Base-by-base conservation (phyloP, 306 rosid species). In the Morella rubra region DNA sequence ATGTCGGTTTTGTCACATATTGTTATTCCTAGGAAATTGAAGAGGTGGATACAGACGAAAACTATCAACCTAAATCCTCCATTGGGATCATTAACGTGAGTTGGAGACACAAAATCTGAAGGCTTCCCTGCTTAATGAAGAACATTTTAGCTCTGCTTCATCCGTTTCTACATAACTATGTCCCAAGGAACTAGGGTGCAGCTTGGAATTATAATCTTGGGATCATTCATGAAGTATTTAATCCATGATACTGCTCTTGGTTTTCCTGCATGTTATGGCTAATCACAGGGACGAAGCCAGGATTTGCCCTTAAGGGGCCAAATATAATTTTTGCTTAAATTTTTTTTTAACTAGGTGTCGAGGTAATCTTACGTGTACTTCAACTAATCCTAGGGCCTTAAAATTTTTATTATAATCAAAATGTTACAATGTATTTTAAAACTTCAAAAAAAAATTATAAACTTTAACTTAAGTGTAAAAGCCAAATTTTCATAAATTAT, bases 31-130 rank as follows among this genome's bases (percentile, higher is more conserved):
- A 87, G 89, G 87, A 87, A 80, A 90, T 94, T 51, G 98, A 94
- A 84, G 96, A 94, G 89, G 96, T 95, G 66, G 98, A 95, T 79
- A 95, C 98, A 2, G 98, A 95, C 79, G 97, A 92, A 84, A 93
- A 90, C 72, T 89, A 87, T 85, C 91, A 83, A 41, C 98, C 97
- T 49, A 92, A 92, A 82, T 58, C 93, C 51, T 81, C 90, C 11
- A 84, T 95, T 42, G 88, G 90, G 75, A 92, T 95, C 76, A 86
- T 88, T 66, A 80, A 86, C 7, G 90, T 87, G 76, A 76, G 85
- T 73, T 92, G 90, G 76, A 85, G 78, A 85, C 90, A 74, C 40
- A 84, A 81, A 76, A 76, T 84, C 73, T 93, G 83, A 90, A 52
- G 80, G 45, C 55, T 70, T 41, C 75, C 64, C 40, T 19, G 12